Evolutionary conservation across 2,329 filamentous ascomycete species (phyloP).

Genomic region (Alternaria viburni): DNA sequence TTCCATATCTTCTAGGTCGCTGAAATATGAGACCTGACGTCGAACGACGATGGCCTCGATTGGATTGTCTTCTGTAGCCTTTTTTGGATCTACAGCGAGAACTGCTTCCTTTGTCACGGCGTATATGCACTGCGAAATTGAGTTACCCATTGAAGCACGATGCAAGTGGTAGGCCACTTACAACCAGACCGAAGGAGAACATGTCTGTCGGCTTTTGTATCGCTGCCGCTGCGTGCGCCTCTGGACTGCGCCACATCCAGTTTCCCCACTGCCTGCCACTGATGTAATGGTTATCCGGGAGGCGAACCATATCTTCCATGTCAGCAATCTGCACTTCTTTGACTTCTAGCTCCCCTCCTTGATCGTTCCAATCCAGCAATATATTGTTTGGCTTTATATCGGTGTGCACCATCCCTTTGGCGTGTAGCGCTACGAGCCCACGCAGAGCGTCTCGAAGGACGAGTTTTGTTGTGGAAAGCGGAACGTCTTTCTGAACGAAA

Average conservation of each 20-base stretch:
- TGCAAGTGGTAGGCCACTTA: slow-evolving; percentile 31
- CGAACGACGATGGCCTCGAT: not conserved
- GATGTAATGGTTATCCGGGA: slow-evolving; percentile 47
- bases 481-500: slow-evolving; percentile 51
- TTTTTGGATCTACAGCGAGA: not conserved
- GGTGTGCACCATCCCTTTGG: slow-evolving; percentile 23
- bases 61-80: not conserved
- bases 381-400: slow-evolving; percentile 57
- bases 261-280: slow-evolving; percentile 51
- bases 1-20: not conserved
- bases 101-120: not conserved
- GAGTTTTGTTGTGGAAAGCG: slow-evolving; percentile 48
- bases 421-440: slow-evolving; percentile 11
- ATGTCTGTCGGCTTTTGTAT: slow-evolving; percentile 52
- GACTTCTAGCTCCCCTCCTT: slow-evolving; percentile 31
- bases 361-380: slow-evolving; percentile 49
- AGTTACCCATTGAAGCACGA: not conserved
- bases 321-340: slow-evolving; percentile 52
- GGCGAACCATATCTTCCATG: slow-evolving; percentile 50
- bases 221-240: slow-evolving; percentile 51
- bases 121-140: not conserved
- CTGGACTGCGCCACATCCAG: slow-evolving; percentile 55
- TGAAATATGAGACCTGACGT: not conserved
- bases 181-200: slow-evolving; percentile 54
- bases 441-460: slow-evolving; percentile 46